Evolutionary conservation across 2,329 filamentous ascomycete genomes (phyloP).

Genomic region (Aspergillus uvarum): DNA sequence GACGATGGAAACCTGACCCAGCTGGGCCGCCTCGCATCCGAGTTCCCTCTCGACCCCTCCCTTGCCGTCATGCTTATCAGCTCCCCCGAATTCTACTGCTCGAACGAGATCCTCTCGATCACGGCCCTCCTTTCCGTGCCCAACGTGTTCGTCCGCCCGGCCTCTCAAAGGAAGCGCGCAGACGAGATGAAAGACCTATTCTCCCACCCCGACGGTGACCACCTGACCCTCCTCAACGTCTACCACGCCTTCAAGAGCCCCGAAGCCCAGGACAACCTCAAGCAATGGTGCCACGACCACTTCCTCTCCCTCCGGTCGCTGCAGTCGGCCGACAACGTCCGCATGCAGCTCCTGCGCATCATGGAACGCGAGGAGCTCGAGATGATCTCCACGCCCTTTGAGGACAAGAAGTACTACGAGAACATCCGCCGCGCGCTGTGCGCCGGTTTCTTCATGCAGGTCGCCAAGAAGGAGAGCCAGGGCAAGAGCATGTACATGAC

Average conservation of each 20-base stretch:
- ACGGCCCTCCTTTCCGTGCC: slow-evolving; percentile 92
- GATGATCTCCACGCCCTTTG: slow-evolving; percentile 83
- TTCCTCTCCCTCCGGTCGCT: slow-evolving; percentile 88
- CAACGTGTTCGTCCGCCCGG: slow-evolving; percentile 87
- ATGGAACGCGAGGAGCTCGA: slow-evolving; percentile 92
- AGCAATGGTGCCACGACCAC: slow-evolving; percentile 96
- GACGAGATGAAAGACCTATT: slow-evolving; percentile 98
- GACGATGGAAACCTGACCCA: slow-evolving; percentile 91
- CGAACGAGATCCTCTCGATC: slow-evolving; percentile 95
- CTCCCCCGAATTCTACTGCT: slow-evolving; percentile 97
- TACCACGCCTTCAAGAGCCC: slow-evolving; percentile 94
- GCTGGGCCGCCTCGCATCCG: slow-evolving; percentile 82
- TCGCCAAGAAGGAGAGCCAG: slow-evolving; percentile 85
- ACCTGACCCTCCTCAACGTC: slow-evolving; percentile 92
- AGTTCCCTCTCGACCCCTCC: slow-evolving; percentile 91
- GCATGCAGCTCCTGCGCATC: slow-evolving; percentile 85
- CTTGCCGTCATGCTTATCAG: slow-evolving; percentile 97
- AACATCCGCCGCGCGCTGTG: slow-evolving; percentile 93
- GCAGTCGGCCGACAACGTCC: slow-evolving; percentile 90
- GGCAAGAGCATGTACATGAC: slow-evolving; percentile 86
- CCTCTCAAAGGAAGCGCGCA: slow-evolving; percentile 79
- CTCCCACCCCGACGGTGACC: slow-evolving; percentile 88
- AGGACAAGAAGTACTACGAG: slow-evolving; percentile 95
- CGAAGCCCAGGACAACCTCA: slow-evolving; percentile 68
- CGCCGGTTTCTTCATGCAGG: slow-evolving; percentile 98